A percentile compares a stretch with the other conserved stretches of the same genome.
Conservation (phyloP, 805 yeast genomes). For the Zygoascus biomembranicola region DNA sequence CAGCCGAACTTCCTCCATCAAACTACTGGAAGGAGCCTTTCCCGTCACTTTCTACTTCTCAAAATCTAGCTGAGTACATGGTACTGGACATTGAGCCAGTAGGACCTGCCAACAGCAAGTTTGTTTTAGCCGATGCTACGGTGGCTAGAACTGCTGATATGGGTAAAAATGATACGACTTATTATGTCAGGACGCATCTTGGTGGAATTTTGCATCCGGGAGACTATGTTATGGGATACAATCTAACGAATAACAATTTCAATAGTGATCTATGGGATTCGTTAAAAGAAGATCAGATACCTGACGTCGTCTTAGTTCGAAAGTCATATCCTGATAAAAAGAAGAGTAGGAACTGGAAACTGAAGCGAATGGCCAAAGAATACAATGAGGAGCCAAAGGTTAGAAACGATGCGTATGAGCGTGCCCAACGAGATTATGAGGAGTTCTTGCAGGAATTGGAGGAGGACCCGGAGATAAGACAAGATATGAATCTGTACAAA, state of each 20-base stretch:
- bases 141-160: slow-evolving; percentile 84
- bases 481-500: slow-evolving; percentile 60
- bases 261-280: slow-evolving; percentile 81
- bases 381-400: slow-evolving; percentile 70
- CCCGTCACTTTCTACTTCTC: slow-evolving; percentile 54
- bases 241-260: slow-evolving; percentile 73
- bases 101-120: slow-evolving; percentile 63
- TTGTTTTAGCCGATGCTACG: slow-evolving; percentile 81
- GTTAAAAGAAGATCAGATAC: slow-evolving; percentile 52
- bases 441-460: slow-evolving; percentile 20
- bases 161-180: slow-evolving; percentile 78
- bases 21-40: slow-evolving; percentile 82
- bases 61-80: slow-evolving; percentile 75
- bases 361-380: slow-evolving; percentile 96
- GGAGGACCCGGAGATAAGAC: slow-evolving; percentile 38
- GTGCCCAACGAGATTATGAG: slow-evolving; percentile 36
- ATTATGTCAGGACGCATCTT: slow-evolving; percentile 79
- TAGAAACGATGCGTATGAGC: slow-evolving; percentile 80
- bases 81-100: slow-evolving; percentile 76
- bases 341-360: slow-evolving; percentile 22
- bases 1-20: slow-evolving; percentile 60
- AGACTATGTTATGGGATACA: slow-evolving; percentile 90
- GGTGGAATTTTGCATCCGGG: slow-evolving; percentile 97
- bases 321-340: slow-evolving; percentile 16
- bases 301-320: slow-evolving; percentile 73